Evolutionary conservation across 148 eudicot genomes (phyloP).

Genomic region (Camellia sinensis): DNA sequence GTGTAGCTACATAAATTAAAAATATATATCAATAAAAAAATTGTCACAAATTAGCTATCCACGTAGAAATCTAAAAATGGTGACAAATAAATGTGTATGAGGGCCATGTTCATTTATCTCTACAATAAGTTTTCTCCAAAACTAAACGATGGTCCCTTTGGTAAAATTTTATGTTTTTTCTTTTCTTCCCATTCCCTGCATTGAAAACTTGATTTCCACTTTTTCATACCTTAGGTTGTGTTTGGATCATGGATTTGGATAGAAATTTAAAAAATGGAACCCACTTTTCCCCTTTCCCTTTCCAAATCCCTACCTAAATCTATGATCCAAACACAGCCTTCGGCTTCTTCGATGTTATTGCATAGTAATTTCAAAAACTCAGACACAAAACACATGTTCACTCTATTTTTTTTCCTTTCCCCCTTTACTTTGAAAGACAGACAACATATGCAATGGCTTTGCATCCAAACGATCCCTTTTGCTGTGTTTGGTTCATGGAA

Average conservation of each 20-base stretch:
- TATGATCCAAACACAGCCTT: not conserved
- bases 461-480: not conserved
- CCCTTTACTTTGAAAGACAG: too few relatives aligned
- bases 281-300: too few relatives aligned
- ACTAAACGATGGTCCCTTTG: not conserved
- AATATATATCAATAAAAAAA: not conserved
- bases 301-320: too few relatives aligned
- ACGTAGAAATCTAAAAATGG: not conserved
- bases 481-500: not conserved
- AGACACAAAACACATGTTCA: not conserved
- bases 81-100: not conserved
- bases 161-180: not conserved
- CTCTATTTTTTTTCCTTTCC: not conserved
- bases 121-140: not conserved
- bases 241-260: not conserved
- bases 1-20: not conserved
- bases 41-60: not conserved
- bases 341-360: too few relatives aligned
- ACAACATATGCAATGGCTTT: not conserved
- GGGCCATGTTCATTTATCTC: not conserved
- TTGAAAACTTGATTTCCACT: not conserved
- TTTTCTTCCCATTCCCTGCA: not conserved
- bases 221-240: not conserved
- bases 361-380: not conserved
- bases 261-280: too few relatives aligned